Percentiles rank a stretch among this genome's conserved stretches.
Evolutionary conservation across 2,329 filamentous ascomycete species (phyloP).

Genomic region (Ophiostoma piceae): DNA sequence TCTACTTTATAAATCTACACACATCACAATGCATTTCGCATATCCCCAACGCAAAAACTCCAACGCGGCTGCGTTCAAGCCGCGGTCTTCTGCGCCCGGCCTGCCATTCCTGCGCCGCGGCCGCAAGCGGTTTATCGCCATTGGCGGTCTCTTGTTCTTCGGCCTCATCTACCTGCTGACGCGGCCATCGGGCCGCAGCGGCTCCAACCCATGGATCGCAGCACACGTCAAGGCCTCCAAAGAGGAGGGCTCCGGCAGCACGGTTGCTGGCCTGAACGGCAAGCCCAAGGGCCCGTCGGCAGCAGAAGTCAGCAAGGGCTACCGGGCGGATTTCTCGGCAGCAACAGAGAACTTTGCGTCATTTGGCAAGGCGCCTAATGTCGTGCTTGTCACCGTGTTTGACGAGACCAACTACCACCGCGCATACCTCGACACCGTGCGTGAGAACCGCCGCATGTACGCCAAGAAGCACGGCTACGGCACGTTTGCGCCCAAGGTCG

Average conservation of each 20-base stretch:
- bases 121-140: conserved; percentile 54
- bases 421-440: conserved; percentile 66
- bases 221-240: conserved; percentile 21
- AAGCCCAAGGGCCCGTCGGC: neutral
- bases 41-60: conserved; percentile 81
- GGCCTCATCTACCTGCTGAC: conserved; percentile 58
- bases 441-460: conserved; percentile 78
- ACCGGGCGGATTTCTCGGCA: conserved; percentile 21
- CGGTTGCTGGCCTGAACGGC: conserved; percentile 8
- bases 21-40: conserved; percentile 71
- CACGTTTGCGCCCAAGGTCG: conserved; percentile 72
- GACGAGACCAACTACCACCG: conserved; percentile 61
- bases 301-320: conserved; percentile 12
- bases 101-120: conserved; percentile 51
- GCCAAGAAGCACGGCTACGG: conserved; percentile 82
- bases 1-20: neutral
- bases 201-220: conserved; percentile 25
- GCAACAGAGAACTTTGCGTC: conserved; percentile 34
- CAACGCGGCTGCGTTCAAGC: conserved; percentile 65
- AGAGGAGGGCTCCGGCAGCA: conserved; percentile 22
- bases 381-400: conserved; percentile 80
- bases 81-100: conserved; percentile 49
- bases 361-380: conserved; percentile 51
- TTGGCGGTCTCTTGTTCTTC: conserved; percentile 52
- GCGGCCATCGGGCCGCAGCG: conserved; percentile 26